phyloP scores from a whole-genome alignment of 225 moss, liverwort and hornwort genomes.

The Anthoceros angustus region DNA sequence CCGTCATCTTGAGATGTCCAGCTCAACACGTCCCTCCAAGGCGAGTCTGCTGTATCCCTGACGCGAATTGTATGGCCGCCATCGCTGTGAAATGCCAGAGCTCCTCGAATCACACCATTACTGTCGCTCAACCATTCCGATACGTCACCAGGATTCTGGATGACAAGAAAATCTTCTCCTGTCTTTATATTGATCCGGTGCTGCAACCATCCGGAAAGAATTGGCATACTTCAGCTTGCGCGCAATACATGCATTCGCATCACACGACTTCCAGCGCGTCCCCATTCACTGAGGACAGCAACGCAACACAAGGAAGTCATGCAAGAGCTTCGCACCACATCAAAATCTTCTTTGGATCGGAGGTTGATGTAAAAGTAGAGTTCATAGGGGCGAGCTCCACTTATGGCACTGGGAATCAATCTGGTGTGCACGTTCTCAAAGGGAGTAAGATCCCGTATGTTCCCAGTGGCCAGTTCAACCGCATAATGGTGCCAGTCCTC shows the following conservation, averaged over 20 bases:
- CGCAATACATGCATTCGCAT: neutral
- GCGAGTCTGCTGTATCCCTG: constrained; percentile 35
- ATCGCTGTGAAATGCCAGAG: constrained; percentile 45
- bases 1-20: constrained; percentile 53
- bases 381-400: constrained; percentile 50
- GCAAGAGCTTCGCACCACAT: constrained; percentile 31
- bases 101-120: constrained; percentile 40
- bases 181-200: constrained; percentile 64
- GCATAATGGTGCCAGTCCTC: constrained; percentile 46
- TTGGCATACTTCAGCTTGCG: neutral
- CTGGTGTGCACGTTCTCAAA: constrained; percentile 38
- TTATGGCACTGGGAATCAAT: constrained; percentile 63
- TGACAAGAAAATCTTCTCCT: constrained; percentile 34
- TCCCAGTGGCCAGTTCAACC: constrained; percentile 39
- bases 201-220: constrained; percentile 16
- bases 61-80: constrained; percentile 55
- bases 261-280: neutral
- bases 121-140: constrained; percentile 70
- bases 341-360: constrained; percentile 53
- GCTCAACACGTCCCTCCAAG: constrained; percentile 52
- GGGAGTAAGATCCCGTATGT: constrained; percentile 38
- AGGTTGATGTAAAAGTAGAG: constrained; percentile 56
- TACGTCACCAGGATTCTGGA: constrained; percentile 57
- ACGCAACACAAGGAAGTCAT: neutral
- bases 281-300: neutral